Conservation (phyloP, 2,329 filamentous ascomycete genomes). For the Fusarium cyanostomum region DNA sequence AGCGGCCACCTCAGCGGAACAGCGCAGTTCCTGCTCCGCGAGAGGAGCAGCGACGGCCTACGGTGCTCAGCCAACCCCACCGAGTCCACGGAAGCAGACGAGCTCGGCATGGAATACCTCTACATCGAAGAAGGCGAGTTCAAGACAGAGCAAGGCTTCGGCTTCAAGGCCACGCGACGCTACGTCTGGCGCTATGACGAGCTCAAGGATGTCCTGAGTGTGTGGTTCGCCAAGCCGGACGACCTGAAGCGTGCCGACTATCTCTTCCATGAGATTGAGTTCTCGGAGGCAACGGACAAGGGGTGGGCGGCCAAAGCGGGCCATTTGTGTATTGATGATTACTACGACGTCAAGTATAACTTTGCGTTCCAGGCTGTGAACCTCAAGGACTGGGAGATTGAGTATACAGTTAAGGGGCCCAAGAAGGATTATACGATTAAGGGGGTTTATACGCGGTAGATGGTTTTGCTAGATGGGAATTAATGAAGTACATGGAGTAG, state of each 20-base stretch:
- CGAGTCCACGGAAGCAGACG: slow-evolving; percentile 35
- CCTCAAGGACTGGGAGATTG: slow-evolving; percentile 66
- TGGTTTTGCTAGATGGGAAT: too few relatives aligned
- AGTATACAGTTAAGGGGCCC: slow-evolving; percentile 74
- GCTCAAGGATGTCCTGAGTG: slow-evolving; percentile 66
- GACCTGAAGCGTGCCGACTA: slow-evolving; percentile 73
- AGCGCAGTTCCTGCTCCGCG: slow-evolving; percentile 70
- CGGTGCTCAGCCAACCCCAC: slow-evolving; percentile 43
- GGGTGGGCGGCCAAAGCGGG: slow-evolving; percentile 72
- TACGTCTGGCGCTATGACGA: slow-evolving; percentile 80
- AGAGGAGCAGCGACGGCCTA: slow-evolving; percentile 64
- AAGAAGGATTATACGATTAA: slow-evolving; percentile 76
- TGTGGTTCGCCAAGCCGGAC: slow-evolving; percentile 77
- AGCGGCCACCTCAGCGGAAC: slow-evolving; percentile 72
- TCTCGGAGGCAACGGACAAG: slow-evolving; percentile 52
- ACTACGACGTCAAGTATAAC: slow-evolving; percentile 75
- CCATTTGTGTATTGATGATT: slow-evolving; percentile 76
- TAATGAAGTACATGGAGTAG: neutral
- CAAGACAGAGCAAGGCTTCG: slow-evolving; percentile 62
- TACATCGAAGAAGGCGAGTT: slow-evolving; percentile 76
- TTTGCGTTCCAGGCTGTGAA: slow-evolving; percentile 70
- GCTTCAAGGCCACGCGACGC: slow-evolving; percentile 69
- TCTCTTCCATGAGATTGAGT: slow-evolving; percentile 78
- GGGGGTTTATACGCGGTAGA: slow-evolving; percentile 59
- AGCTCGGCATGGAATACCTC: slow-evolving; percentile 67